Conservation (phyloP, 1,139 yeast genomes). For the Protomyces inundatus region DNA sequence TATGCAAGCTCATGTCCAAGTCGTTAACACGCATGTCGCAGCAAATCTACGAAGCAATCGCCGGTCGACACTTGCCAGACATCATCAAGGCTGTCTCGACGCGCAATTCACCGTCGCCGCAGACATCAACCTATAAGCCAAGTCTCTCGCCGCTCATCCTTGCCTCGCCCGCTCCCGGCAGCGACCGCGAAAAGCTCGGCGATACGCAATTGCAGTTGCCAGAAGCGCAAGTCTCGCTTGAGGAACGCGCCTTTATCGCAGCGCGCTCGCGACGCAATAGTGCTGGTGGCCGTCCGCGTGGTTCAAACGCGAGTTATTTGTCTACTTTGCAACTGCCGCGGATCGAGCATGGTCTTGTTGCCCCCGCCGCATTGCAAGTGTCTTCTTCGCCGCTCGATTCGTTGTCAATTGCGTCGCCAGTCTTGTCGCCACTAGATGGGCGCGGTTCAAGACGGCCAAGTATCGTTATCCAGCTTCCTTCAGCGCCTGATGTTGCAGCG, state of each 20-base stretch:
- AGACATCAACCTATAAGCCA: neutral
- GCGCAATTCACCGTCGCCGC: neutral
- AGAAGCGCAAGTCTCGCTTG: neutral
- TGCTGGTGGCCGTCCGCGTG: neutral
- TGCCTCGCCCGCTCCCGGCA: neutral
- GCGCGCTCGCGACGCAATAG: neutral
- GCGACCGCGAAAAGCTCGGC: neutral
- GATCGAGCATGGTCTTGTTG: neutral
- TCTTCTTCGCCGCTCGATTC: too few relatives aligned
- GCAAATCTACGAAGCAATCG: neutral
- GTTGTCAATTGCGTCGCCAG: too few relatives aligned
- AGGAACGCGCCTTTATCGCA: neutral
- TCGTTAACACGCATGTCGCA: neutral
- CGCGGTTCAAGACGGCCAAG: neutral
- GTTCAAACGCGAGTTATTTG: neutral
- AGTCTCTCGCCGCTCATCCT: neutral
- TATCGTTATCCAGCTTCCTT: neutral
- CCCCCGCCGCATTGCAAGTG: neutral
- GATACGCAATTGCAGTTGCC: neutral
- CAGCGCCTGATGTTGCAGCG: neutral
- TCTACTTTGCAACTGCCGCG: neutral
- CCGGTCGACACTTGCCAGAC: neutral
- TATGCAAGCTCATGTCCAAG: neutral
- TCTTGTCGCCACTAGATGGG: too few relatives aligned
- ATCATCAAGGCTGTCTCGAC: neutral